Percentiles rank a stretch among this genome's conserved stretches.
These are phyloP conservation scores for Pilobolus umbonatus DNA, from an alignment of 192 early-diverging fungal species.

Conservation along the genomic window DNA sequence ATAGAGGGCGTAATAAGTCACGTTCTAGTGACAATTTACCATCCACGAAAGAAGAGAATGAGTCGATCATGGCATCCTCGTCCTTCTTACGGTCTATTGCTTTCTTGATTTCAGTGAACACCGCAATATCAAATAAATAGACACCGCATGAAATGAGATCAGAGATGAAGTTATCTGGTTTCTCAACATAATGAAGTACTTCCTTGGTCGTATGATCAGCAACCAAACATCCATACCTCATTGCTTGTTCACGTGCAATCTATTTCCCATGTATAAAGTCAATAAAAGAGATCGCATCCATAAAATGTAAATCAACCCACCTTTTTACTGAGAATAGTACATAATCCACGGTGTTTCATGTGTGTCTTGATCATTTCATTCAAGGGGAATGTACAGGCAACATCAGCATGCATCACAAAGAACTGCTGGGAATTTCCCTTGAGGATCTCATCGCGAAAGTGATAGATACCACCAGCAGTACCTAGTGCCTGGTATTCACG, in stretches of 20 bases:
- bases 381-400: slow-evolving; percentile 94
- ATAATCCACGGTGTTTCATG: slow-evolving; percentile 72
- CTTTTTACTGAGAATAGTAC: slow-evolving; percentile 87
- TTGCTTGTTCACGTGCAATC: slow-evolving; percentile 64
- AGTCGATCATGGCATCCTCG: slow-evolving; percentile 24
- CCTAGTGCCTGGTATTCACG: slow-evolving; percentile 96
- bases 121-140: slow-evolving; percentile 85
- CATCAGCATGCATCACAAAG: slow-evolving; percentile 96
- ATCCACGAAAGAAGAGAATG: slow-evolving; percentile 29
- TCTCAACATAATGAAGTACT: slow-evolving; percentile 97
- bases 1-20: slow-evolving; percentile 87
- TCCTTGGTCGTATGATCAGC: slow-evolving; percentile 79
- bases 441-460: slow-evolving; percentile 97
- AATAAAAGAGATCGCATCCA: not conserved
- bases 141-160: slow-evolving; percentile 94
- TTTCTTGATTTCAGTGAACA: slow-evolving; percentile 80
- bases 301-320: slow-evolving; percentile 33
- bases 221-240: slow-evolving; percentile 91
- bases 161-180: slow-evolving; percentile 93
- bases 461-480: slow-evolving; percentile 97
- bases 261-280: not conserved
- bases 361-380: slow-evolving; percentile 82
- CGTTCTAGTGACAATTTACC: slow-evolving; percentile 84
- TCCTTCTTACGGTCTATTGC: slow-evolving; percentile 69
- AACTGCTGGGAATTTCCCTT: slow-evolving; percentile 87